Percentiles rank a stretch among this genome's conserved stretches.
These are phyloP conservation scores for Poa pratensis DNA, from an alignment of 176 grass and related monocot species.

Conservation along the genomic window DNA sequence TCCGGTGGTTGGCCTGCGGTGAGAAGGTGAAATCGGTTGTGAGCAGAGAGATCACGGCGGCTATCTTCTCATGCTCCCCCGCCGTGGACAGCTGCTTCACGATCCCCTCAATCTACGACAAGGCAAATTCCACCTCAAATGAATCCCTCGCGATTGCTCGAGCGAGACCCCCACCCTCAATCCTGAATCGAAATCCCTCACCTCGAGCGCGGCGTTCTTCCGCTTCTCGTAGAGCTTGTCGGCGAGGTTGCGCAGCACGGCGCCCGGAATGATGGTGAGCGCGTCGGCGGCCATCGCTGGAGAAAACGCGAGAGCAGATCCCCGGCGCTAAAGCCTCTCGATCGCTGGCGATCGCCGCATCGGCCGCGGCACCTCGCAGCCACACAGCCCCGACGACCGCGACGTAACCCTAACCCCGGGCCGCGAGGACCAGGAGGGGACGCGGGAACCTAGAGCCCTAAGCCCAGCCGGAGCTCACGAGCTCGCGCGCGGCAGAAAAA, in stretches of 20 bases:
- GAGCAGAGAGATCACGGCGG: constrained; percentile 71
- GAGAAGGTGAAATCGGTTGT: constrained; percentile 69
- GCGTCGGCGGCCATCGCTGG: constrained; percentile 68
- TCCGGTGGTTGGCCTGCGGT: constrained; percentile 86
- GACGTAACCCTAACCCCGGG: constrained; percentile 43
- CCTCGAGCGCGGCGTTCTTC: constrained; percentile 99
- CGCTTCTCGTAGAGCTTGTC: constrained; percentile 99
- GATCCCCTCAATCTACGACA: constrained; percentile 81
- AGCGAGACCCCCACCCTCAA: not conserved
- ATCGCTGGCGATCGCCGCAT: constrained; percentile 67
- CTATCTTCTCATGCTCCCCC: constrained; percentile 92
- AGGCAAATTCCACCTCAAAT: constrained; percentile 8
- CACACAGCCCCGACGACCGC: constrained; percentile 32
- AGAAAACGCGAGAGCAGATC: constrained; percentile 36
- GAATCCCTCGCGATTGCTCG: constrained; percentile 15
- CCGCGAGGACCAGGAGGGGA: not conserved
- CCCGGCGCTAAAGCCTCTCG: constrained; percentile 39
- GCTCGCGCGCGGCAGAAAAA: constrained; percentile 2
- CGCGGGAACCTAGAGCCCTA: constrained; percentile 39
- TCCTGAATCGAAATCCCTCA: constrained; percentile 45
- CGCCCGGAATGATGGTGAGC: constrained; percentile 75
- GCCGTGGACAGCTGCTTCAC: constrained; percentile 76
- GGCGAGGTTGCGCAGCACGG: constrained; percentile 87
- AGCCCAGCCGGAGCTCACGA: constrained; percentile 34
- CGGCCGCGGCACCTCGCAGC: constrained; percentile 33